Evolutionary conservation across 2,329 filamentous ascomycete species (phyloP).

Genomic region (Penicillium janthinellum): DNA sequence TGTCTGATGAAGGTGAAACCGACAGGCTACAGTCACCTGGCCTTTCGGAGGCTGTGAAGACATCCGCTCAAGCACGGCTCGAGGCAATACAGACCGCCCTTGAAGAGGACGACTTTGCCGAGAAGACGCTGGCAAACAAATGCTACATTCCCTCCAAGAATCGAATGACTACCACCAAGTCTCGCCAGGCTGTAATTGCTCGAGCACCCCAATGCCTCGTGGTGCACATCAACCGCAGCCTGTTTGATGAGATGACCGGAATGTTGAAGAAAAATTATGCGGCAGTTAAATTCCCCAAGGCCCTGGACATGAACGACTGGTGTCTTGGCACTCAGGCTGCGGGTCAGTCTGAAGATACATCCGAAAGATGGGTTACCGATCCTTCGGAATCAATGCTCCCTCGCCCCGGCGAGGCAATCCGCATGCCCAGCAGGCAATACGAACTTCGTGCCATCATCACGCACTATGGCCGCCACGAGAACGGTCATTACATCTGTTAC

Average conservation of each 20-base stretch:
- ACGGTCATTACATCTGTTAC: conserved; percentile 94
- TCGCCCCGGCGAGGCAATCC: conserved; percentile 57
- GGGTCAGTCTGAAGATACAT: conserved; percentile 36
- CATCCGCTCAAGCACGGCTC: conserved; percentile 57
- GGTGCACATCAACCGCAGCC: conserved; percentile 87
- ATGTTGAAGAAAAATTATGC: conserved; percentile 81
- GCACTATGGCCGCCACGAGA: conserved; percentile 88
- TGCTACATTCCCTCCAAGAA: conserved; percentile 69
- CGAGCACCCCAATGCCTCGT: conserved; percentile 78
- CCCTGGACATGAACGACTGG: conserved; percentile 80
- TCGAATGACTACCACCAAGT: conserved; percentile 78
- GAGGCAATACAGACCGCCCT: conserved; percentile 69
- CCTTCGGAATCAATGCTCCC: conserved; percentile 74
- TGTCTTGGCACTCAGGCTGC: conserved; percentile 65
- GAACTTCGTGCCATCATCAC: conserved; percentile 81
- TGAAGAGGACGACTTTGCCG: conserved; percentile 77
- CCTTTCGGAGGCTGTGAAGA: conserved; percentile 41
- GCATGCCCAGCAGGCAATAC: conserved; percentile 59
- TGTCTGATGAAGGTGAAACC: conserved; percentile 41
- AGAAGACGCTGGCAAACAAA: conserved; percentile 62
- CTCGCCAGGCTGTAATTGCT: conserved; percentile 83
- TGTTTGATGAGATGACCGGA: conserved; percentile 83
- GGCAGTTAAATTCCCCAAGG: conserved; percentile 72
- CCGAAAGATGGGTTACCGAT: conserved; percentile 71
- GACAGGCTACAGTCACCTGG: conserved; percentile 27